Evolutionary conservation across 2,329 filamentous ascomycete species (phyloP).

Genomic region (Coleophoma eucalyptorum): DNA sequence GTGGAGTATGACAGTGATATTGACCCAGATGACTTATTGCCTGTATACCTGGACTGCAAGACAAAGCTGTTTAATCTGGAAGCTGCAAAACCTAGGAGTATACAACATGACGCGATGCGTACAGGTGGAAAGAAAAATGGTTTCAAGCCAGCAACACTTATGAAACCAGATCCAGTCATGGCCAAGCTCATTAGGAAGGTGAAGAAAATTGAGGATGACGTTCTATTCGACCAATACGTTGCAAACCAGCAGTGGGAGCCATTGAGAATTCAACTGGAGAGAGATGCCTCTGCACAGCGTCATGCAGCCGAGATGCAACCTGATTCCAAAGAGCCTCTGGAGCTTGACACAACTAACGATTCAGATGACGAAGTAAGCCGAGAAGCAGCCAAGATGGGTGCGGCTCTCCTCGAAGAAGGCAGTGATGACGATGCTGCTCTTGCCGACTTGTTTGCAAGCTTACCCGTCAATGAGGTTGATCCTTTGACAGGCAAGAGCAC

Average conservation of each 20-base stretch:
- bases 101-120: slow-evolving; percentile 22
- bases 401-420: slow-evolving; percentile 50
- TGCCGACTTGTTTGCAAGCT: slow-evolving; percentile 53
- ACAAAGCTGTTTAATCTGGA: slow-evolving; percentile 60
- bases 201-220: slow-evolving; percentile 70
- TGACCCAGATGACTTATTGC: slow-evolving; percentile 70
- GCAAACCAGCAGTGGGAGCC: slow-evolving; percentile 65
- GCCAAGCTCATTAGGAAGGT: slow-evolving; percentile 71
- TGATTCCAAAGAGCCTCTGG: slow-evolving; percentile 18
- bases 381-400: slow-evolving; percentile 55
- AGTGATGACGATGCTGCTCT: slow-evolving; percentile 50
- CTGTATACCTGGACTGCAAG: slow-evolving; percentile 75
- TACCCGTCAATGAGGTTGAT: slow-evolving; percentile 59
- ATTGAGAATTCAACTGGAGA: slow-evolving; percentile 56
- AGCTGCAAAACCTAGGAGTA: slow-evolving; percentile 39
- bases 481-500: slow-evolving; percentile 52
- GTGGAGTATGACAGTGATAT: slow-evolving; percentile 65
- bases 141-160: slow-evolving; percentile 10
- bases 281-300: slow-evolving; percentile 51
- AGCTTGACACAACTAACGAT: slow-evolving; percentile 30
- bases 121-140: slow-evolving; percentile 6
- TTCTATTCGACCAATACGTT: slow-evolving; percentile 66
- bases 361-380: slow-evolving; percentile 42
- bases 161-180: slow-evolving; percentile 36
- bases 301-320: slow-evolving; percentile 25